Evolutionary conservation across 176 grass and related monocot species (phyloP), one percentile per base, ranked within the genome.

Genomic region (Secale cereale): DNA sequence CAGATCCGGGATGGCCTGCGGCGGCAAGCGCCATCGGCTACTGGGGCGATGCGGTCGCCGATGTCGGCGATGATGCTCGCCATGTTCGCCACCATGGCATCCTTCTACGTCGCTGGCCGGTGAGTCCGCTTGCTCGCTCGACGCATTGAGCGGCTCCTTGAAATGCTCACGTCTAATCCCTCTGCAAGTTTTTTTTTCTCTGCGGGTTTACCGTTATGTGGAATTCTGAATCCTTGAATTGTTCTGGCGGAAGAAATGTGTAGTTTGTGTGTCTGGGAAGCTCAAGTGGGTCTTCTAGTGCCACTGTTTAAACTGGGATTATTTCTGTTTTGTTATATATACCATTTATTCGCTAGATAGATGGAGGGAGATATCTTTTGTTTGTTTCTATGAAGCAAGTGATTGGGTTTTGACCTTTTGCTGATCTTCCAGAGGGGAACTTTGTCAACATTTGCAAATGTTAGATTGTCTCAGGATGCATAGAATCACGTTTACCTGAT

Each of bases 61-160:
- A 87, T 94, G 88, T 89, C 93, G 20, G 87, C 85, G 4, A 82
- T 99, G 83, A 95, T 99, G 86, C 86, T 99, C 76, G 84, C 93
- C 76, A 99, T 99, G 93, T 94, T 99, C 82, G 93, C 97, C 81
- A 91, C 88, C 84, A 94, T 96, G 93, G 90, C 97, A 59, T 94
- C 97, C 66, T 91, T 99, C 90, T 99, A 99, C 78, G 84, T 99
- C 39, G 97, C 93, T 79, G 97, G 86, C 86, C 93, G 91, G 97
- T 96, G 81, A 86, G 88, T 65, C 12, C 22, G 15, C 69, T 65
- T 59, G 35, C 29, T 72, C 64, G 35, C 23, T 59, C 17, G 12
- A 29, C 46, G 25, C 66, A 83, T 40, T 90, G 11, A 27, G 52
- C 40, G 48, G 70, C 37, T 77, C 59, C 29, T 52, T 45, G 35